A percentile compares a stretch with the other conserved stretches of the same genome.
Evolutionary conservation across 805 yeast species (phyloP).

Genomic region (Hyphopichia homilentoma): DNA sequence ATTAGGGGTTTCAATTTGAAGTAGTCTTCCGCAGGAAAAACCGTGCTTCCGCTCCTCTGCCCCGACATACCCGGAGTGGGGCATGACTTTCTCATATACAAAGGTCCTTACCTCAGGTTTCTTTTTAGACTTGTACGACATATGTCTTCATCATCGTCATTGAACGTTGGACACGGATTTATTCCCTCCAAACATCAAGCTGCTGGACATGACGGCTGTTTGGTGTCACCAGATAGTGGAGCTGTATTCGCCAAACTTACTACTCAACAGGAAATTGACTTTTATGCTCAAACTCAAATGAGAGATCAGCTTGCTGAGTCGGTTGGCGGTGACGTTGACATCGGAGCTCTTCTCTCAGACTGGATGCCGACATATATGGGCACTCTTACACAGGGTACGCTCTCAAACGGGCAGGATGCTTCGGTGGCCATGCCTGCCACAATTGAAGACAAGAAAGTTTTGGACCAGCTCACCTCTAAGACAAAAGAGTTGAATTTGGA

Average conservation of each 20-base stretch:
- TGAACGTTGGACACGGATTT: no score
- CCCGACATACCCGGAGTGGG: no score
- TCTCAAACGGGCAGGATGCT: slow-evolving; percentile 3
- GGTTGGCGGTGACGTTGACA: slow-evolving; percentile 16
- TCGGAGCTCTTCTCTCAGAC: slow-evolving; percentile 37
- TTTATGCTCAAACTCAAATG: slow-evolving; percentile 48
- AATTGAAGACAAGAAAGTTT: slow-evolving; percentile 8
- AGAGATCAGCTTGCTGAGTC: slow-evolving; percentile 9
- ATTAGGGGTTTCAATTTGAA: no score
- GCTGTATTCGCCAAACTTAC: slow-evolving; percentile 72
- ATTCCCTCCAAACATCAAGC: slow-evolving; percentile 56
- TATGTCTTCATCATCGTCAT: no score
- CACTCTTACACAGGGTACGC: slow-evolving; percentile 43
- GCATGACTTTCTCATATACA: no score
- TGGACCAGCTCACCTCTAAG: background rate
- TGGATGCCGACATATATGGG: slow-evolving; percentile 72
- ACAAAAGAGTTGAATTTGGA: background rate
- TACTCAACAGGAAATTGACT: slow-evolving; percentile 62
- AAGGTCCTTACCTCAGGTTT: no score
- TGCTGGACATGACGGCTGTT: slow-evolving; percentile 88
- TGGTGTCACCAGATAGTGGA: slow-evolving; percentile 56
- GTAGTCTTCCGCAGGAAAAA: no score
- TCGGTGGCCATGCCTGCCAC: slow-evolving; percentile 3
- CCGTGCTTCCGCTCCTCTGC: no score
- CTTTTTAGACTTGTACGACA: no score